Base-by-base conservation (phyloP, 176 grass and related monocot genomes). In the Triticum aestivum region DNA sequence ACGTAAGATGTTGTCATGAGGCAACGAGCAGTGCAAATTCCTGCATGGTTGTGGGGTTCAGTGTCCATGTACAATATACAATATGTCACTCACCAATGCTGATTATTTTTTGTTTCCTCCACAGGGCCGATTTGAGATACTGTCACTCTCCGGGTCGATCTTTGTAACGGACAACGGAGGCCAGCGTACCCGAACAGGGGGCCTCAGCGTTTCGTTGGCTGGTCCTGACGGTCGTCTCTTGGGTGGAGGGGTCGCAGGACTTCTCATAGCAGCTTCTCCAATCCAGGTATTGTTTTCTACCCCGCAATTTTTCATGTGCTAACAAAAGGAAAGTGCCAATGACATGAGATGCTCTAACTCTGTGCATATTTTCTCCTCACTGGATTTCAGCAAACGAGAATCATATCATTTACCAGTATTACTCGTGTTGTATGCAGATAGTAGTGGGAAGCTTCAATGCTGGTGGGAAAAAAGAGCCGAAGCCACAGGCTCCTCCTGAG, bases 111-210 rank as follows among this genome's bases (percentile, higher is more conserved):
- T 49, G 7, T 83, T 87, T 83, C 15, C 9, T 59, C 51, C 52
- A 41, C 85, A 99, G 94, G 97, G 97, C 21, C 94, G 90, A 77
- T 99, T 96, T 47, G 97, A 99, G 87, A 99, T 99, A 81, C 69
- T 99, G 64, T 96, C 94, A 8, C 88, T 99, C 68, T 99, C 97
- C 10, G 97, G 97, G 3, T 96, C 97, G 20, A 94, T 92, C 85
- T 76, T 99, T 56, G 85, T 91, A 33, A 90, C 82, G 17, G 97
- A 99, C 24, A 94, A 69, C 61, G 87, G 94, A 75, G 89, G 86
- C 11, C 97, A 99, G 52, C 91, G 89, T 79, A 96, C 87, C 92
- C 80, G 97, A 79, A 94, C 94, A 35, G 97, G 97, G 33, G 97
- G 97, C 12, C 91, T 99, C 74, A 96, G 90, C 78, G 89, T 99